Evolutionary conservation across 306 rosid species (phyloP), one percentile per base, ranked within the genome.

Genomic region (Neltuma alba): DNA sequence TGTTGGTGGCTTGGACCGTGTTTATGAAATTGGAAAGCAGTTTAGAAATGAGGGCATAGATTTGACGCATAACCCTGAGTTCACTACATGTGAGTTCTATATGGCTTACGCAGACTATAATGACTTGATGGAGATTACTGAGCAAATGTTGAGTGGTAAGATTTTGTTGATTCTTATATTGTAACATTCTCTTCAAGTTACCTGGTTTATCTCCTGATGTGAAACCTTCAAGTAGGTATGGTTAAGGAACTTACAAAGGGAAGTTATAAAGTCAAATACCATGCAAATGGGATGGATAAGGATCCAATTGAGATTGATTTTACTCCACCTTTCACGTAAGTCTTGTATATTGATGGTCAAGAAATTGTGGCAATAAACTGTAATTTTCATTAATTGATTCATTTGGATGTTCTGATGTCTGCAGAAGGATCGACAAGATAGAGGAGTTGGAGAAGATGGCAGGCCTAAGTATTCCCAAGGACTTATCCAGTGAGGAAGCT

Each of bases 31-130:
- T 28, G 99, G 99, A 38, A 93, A 95, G 82, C 99, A 91, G 70
- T 93, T 95, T 78, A 95, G 99, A 84, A 92, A 95, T 21, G 98
- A 94, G 93, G 98, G 99, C 42, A 93, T 95, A 28, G 99, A 95
- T 90, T 91, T 95, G 87, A 95, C 97, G 0, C 99, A 95, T 70
- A 93, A 93, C 82, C 98, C 98, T 5, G 99, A 95, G 83, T 95
- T 91, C 84, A 95, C 99, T 42, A 91, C 98, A 38, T 95, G 99
- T 47, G 99, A 95, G 82, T 95, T 95, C 77, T 95, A 95, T 83
- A 92, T 92, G 98, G 99, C 99, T 31, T 92, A 75, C 67, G 90
- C 86, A 44, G 98, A 95, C 83, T 95, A 95, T 85, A 81, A 89
- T 55, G 99, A 95, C 75, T 0, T 95, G 82, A 95, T 93, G 99